A percentile compares a stretch with the other conserved stretches of the same genome.
These are phyloP conservation scores for Debaryomyces prosopidis DNA, from an alignment of 805 yeast genomes.

Conservation along the genomic window DNA sequence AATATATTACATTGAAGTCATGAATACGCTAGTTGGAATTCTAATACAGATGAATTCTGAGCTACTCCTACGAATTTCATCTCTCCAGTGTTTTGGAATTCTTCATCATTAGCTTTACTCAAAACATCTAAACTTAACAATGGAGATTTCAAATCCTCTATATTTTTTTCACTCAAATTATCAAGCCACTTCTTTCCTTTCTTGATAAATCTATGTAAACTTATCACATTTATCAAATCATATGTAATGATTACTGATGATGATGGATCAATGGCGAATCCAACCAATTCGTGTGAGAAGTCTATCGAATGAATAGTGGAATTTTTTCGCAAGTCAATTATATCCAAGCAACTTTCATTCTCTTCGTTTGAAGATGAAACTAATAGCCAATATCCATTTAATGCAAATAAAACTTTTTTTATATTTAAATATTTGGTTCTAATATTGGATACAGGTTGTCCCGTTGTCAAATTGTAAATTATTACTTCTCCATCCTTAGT, in stretches of 20 bases:
- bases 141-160: slow-evolving; percentile 5
- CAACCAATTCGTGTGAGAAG: slow-evolving; percentile 16
- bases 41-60: slow-evolving; percentile 13
- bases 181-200: slow-evolving; percentile 39
- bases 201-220: slow-evolving; percentile 38
- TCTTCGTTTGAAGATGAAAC: slow-evolving; percentile 25
- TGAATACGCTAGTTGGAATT: slow-evolving; percentile 10
- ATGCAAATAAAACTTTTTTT: slow-evolving; percentile 48
- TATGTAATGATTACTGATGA: slow-evolving; percentile 29
- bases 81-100: slow-evolving; percentile 8
- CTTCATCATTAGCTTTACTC: slow-evolving; percentile 11
- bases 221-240: slow-evolving; percentile 16
- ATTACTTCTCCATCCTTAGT: slow-evolving; percentile 28
- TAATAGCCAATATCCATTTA: slow-evolving; percentile 65
- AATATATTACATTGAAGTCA: neutral
- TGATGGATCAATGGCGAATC: slow-evolving; percentile 36
- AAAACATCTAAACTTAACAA: slow-evolving; percentile 7
- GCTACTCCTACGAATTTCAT: slow-evolving; percentile 11
- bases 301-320: slow-evolving; percentile 25
- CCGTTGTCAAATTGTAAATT: slow-evolving; percentile 41
- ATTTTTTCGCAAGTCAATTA: slow-evolving; percentile 53
- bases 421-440: slow-evolving; percentile 22
- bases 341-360: slow-evolving; percentile 25
- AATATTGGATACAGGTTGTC: slow-evolving; percentile 25
- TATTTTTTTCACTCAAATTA: slow-evolving; percentile 4